Conservation (phyloP, 805 yeast species). For the Candida andamanensis region DNA sequence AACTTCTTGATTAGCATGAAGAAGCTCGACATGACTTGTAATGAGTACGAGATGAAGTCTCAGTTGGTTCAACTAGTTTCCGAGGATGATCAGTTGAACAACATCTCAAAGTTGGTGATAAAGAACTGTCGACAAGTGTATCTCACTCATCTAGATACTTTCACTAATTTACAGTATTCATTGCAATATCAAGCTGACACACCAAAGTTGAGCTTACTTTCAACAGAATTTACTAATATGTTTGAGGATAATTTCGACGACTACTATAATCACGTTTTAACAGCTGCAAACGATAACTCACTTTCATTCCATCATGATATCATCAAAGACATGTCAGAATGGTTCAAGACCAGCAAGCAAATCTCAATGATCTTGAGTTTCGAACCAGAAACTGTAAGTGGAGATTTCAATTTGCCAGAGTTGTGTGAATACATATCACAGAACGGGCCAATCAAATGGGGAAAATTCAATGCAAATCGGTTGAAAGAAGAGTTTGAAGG, state of each 20-base stretch:
- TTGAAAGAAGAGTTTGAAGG: conserved; percentile 12
- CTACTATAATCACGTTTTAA: conserved; percentile 18
- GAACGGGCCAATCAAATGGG: conserved; percentile 10
- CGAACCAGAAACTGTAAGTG: background rate
- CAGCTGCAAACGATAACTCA: conserved; percentile 8
- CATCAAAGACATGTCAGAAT: conserved; percentile 8
- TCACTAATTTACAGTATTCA: background rate
- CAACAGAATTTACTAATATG: conserved; percentile 17
- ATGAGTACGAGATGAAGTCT: conserved; percentile 13
- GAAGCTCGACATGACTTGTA: conserved; percentile 16
- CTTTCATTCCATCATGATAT: conserved; percentile 8
- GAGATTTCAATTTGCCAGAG: conserved; percentile 1
- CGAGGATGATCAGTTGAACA: conserved; percentile 4
- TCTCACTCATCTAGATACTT: background rate
- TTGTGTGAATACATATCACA: conserved; percentile 4
- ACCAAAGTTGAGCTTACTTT: conserved; percentile 2
- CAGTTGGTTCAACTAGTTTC: conserved; percentile 10
- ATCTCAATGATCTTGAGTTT: conserved; percentile 4
- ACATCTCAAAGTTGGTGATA: conserved; percentile 8
- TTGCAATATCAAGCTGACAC: background rate
- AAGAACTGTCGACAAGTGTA: conserved; percentile 4
- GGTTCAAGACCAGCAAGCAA: conserved; percentile 13
- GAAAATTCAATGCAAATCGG: conserved; percentile 13
- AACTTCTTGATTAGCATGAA: conserved; percentile 22
- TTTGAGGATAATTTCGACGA: conserved; percentile 24